Percentiles rank a stretch among this genome's conserved stretches.
Evolutionary conservation across 2,329 filamentous ascomycete species (phyloP).

Genomic region (Trichoderma breve): DNA sequence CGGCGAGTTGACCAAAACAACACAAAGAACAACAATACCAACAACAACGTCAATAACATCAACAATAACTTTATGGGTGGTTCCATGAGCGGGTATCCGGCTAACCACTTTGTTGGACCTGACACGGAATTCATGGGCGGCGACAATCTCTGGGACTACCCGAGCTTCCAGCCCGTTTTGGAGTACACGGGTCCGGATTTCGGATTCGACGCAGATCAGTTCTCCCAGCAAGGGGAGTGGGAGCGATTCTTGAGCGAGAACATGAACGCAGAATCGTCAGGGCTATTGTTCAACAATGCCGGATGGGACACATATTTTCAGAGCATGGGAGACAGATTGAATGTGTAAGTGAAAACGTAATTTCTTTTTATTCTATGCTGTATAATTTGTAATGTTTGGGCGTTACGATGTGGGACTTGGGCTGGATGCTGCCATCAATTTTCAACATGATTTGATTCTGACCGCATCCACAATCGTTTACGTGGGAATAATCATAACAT

Average conservation of each 20-base stretch:
- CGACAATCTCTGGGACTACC: slow-evolving; percentile 12
- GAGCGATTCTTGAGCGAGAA: slow-evolving; percentile 10
- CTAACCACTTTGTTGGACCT: slow-evolving; percentile 11
- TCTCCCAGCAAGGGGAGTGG: slow-evolving; percentile 13
- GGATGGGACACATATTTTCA: slow-evolving; percentile 14
- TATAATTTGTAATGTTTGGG: background rate
- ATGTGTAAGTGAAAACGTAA: slow-evolving; percentile 1
- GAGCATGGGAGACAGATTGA: slow-evolving; percentile 5
- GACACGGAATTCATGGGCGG: slow-evolving; percentile 3
- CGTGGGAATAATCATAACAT: background rate
- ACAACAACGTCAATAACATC: background rate
- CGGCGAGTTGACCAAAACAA: background rate
- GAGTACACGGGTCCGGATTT: slow-evolving; percentile 14
- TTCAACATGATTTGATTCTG: background rate
- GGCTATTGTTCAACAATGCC: slow-evolving; percentile 5
- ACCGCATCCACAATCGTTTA: background rate
- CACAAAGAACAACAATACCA: background rate
- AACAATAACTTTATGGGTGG: background rate
- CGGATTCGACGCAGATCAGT: slow-evolving; percentile 14
- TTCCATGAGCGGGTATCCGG: slow-evolving; percentile 1
- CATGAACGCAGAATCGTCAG: slow-evolving; percentile 11
- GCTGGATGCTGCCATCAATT: background rate
- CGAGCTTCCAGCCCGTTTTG: slow-evolving; percentile 13
- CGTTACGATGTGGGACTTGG: background rate
- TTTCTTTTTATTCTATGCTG: background rate